Base-by-base conservation (phyloP, 1,284 basidiomycete genomes). In the Trichosporon coremiiforme region DNA sequence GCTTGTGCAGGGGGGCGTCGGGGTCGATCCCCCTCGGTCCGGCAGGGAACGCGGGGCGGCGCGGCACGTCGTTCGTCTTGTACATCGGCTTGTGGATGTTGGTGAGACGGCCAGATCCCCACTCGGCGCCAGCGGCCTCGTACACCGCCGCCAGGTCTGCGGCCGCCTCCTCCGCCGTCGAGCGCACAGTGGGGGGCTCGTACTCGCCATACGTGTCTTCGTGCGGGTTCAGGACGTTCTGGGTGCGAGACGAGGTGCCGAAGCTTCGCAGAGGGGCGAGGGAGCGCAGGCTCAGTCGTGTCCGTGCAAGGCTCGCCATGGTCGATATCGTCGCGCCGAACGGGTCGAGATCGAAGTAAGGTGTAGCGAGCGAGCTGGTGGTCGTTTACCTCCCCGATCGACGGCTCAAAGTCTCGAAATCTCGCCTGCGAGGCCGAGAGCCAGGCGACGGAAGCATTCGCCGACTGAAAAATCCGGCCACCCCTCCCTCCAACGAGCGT, bases 1-100 rank as follows among this genome's bases (percentile, higher is more conserved):
- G 76, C 69, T 76, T 73, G 73, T 77, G 77, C 22, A 66, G 20
- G 3, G 77, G 78, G 2, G 69, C 68, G 38, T 73, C 65, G 70
- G 72, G 68, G 13, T 64, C 69, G 36, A 38, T 38, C 10, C 36
- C 36, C 13, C 36, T 7, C 10, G 36, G 36, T 3, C 36, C 36
- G 10, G 72, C 69, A 7, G 75, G 75, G 68, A 70, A 79, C 29
- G 65, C 55, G n/a, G 73, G 64, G 9, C 69, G 57, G 29, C 77
- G 75, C 17, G 77, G 77, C n/a, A 78, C 73, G n/a, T 73, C 71
- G 65, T 41, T 6, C 38, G 20, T 45, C 17, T 45, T 47, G 25
- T 45, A 41, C 12, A 66, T 35, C 17, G 66, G 47, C 65, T n/a
- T 65, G 64, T 71, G 65, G 45, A 66, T 35, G 50, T 70, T 65